phyloP scores from a whole-genome alignment of 2,329 filamentous ascomycete genomes.

The Ceratocystis papillata region DNA sequence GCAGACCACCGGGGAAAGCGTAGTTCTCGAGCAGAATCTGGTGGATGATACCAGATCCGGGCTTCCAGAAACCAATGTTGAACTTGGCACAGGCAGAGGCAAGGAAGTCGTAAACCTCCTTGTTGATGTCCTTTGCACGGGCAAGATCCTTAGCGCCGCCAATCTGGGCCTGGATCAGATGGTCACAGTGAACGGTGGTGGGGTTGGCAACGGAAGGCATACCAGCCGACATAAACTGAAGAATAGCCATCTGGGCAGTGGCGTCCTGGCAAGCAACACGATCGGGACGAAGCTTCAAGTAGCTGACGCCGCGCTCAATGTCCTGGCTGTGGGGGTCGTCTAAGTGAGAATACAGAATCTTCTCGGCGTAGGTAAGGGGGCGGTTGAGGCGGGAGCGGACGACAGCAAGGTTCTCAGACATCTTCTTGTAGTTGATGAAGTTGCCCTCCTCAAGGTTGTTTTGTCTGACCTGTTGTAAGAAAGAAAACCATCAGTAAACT shows the following conservation, averaged over 20 bases:
- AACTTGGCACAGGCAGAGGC: constrained; percentile 92
- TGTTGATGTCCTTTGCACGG: constrained; percentile 86
- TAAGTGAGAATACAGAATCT: constrained; percentile 97
- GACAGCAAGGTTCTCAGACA: constrained; percentile 91
- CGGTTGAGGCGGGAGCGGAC: constrained; percentile 83
- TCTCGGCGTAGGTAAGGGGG: constrained; percentile 91
- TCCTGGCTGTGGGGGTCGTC: constrained; percentile 95
- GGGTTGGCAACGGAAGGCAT: constrained; percentile 93
- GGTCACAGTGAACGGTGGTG: constrained; percentile 94
- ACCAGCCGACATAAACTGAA: constrained; percentile 99
- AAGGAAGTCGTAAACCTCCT: constrained; percentile 98
- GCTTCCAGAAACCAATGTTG: constrained; percentile 99
- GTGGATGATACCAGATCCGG: constrained; percentile 98
- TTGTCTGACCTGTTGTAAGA: constrained; percentile 58
- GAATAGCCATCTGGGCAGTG: constrained; percentile 97
- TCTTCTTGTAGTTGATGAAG: constrained; percentile 99
- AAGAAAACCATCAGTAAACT: not conserved
- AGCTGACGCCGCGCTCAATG: constrained; percentile 88
- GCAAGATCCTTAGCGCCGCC: constrained; percentile 90
- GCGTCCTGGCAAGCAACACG: constrained; percentile 99
- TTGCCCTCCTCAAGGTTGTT: constrained; percentile 92
- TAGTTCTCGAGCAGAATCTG: constrained; percentile 99
- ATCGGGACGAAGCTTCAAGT: constrained; percentile 92
- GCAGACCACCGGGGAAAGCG: constrained; percentile 93
- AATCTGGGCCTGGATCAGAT: constrained; percentile 95